Percentiles rank a stretch among this genome's conserved stretches.
Conservation (phyloP, 257 asterid genomes). For the Solanum piurae region DNA sequence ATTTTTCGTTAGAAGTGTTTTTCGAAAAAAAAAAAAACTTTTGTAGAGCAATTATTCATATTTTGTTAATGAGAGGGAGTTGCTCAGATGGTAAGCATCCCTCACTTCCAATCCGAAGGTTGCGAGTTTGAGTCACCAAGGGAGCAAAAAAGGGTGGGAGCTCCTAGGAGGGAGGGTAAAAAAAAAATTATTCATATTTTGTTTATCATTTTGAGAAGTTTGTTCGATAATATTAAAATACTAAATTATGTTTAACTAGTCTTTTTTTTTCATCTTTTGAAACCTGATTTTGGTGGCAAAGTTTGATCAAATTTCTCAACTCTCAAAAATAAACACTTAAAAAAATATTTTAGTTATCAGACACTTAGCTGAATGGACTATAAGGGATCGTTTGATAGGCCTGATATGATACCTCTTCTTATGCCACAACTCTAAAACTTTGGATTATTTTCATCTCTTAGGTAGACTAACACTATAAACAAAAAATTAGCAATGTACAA, state of each 20-base stretch:
- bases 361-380: background rate
- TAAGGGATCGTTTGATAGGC: background rate
- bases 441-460: background rate
- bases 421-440: background rate
- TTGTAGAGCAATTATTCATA: background rate
- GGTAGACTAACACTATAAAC: background rate
- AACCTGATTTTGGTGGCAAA: background rate
- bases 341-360: background rate
- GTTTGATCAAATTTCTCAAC: background rate
- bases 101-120: no score
- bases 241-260: background rate
- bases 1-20: background rate
- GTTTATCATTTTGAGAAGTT: background rate
- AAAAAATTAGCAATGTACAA: no score
- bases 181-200: background rate
- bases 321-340: background rate
- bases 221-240: background rate
- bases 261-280: background rate
- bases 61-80: background rate
- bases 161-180: background rate
- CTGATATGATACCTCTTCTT: background rate
- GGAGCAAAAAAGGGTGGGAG: no score
- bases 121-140: no score
- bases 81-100: no score
- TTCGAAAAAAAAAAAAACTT: background rate